phyloP scores from a whole-genome alignment of 139 green algal genomes.

The Deuterostichococcus epilithicus region DNA sequence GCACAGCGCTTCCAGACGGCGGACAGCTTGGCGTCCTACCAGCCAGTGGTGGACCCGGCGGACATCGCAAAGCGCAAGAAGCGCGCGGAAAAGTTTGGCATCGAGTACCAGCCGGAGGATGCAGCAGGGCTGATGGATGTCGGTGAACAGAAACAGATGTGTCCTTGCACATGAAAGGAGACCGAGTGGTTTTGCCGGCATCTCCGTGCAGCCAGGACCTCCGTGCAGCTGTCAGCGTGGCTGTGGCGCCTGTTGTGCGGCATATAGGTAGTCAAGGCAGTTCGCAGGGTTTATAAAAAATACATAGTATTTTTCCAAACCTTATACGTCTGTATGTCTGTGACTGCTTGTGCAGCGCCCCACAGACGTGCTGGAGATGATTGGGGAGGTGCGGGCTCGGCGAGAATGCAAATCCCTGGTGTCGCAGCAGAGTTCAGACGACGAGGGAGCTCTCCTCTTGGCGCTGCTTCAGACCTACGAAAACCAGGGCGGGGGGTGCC shows the following conservation, averaged over 20 bases:
- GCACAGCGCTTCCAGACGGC: conserved; percentile 50
- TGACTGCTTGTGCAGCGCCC: not conserved
- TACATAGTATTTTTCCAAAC: not conserved
- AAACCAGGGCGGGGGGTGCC: conserved; percentile 40
- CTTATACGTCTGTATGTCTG: conserved; percentile 7
- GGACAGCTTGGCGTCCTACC: conserved; percentile 17
- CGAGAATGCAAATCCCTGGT: not conserved
- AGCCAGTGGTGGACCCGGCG: conserved; percentile 19
- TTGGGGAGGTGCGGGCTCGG: not conserved
- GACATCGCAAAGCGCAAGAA: conserved; percentile 44
- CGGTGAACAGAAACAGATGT: conserved; percentile 23
- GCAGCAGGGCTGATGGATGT: conserved; percentile 59
- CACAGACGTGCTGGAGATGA: conserved; percentile 52
- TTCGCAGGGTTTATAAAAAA: no score
- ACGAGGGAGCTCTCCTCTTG: not conserved
- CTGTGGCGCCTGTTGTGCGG: not conserved
- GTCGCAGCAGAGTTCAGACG: conserved; percentile 1
- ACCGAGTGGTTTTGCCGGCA: not conserved
- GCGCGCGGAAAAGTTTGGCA: conserved; percentile 64
- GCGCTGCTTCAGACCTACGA: no score
- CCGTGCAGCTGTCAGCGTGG: not conserved
- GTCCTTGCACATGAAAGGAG: not conserved
- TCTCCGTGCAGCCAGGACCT: not conserved
- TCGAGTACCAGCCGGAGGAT: conserved; percentile 46
- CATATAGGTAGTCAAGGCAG: not conserved